Base-by-base conservation (phyloP, 495 filamentous ascomycete genomes). In the Xylaria venustula region DNA sequence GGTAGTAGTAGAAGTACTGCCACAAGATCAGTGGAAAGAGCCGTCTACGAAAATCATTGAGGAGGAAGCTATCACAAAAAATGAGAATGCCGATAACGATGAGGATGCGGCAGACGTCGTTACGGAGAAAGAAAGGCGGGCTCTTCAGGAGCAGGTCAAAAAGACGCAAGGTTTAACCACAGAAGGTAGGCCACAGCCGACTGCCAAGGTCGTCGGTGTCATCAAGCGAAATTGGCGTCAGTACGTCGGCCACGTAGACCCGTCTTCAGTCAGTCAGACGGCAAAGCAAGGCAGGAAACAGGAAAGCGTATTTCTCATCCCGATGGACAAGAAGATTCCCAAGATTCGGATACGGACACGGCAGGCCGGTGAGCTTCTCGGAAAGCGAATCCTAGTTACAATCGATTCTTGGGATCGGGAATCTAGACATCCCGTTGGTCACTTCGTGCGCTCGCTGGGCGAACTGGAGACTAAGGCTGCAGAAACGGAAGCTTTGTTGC, bases 151-250 rank as follows among this genome's bases (percentile, higher is more conserved):
- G 62, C 91, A 96, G 71, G 95, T 93, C 36, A 93, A 85, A 76
- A 88, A 88, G 71, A 88, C 86, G 0, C 94, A 97, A 67, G 88
- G 87, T n/a, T 85, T 87, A 67, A 85, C 74, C 52, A 78, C 79
- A 2, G 95, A 97, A 76, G 90, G 90, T 30, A 84, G 83, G 46
- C 85, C 92, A 11, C 92, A 96, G 60, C 94, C 94, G 26, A 98
- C 94, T 20, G 95, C 95, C 12, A 88, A 83, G 71, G 90, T 98
- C 19, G 94, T 98, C 37, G 94, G 94, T 52, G 79, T 98, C 30
- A 83, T 93, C 64, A 97, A 96, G 73, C 84, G 95, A 36, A 97
- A 97, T 70, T 98, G 94, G 94, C 83, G 94, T 32, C 95, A 98
- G 71, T 97, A 98, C 66, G 94, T 98, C 36, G 94, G 94, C 12